Conservation (phyloP, 208 protist species). For the Trypanosoma rangeli region DNA sequence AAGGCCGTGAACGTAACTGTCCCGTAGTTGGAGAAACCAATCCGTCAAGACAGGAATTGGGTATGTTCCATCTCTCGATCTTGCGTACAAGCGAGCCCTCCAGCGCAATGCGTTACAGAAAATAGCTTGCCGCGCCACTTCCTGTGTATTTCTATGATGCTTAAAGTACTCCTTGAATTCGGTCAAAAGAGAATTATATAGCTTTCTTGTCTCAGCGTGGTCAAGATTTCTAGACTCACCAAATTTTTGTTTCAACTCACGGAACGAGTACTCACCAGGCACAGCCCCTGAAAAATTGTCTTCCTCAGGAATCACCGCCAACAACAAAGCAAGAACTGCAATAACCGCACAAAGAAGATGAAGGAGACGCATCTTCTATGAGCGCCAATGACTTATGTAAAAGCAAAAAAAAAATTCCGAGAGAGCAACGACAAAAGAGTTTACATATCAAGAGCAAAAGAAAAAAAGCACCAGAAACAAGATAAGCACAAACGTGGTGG, state of each 20-base stretch:
- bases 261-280: constrained; percentile 21
- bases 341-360: background rate
- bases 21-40: constrained; percentile 53
- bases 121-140: constrained; percentile 17
- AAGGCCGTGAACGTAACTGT: constrained; percentile 59
- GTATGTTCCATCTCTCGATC: constrained; percentile 46
- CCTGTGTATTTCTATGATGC: background rate
- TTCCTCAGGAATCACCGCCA: background rate
- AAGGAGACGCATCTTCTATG: background rate
- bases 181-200: constrained; percentile 45
- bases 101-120: constrained; percentile 47
- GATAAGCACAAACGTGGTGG: no score
- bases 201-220: constrained; percentile 38
- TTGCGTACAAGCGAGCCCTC: constrained; percentile 44
- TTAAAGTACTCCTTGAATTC: constrained; percentile 30
- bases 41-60: constrained; percentile 28
- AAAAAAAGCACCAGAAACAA: no score
- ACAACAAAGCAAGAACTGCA: background rate
- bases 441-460: no score
- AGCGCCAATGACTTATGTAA: no score
- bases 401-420: no score
- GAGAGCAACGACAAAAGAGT: no score
- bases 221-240: constrained; percentile 40
- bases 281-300: background rate
- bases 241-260: constrained; percentile 31